Evolutionary conservation across 208 protist species (phyloP), one percentile per base, ranked within the genome.

Genomic region (Endotrypanum monterogeii): DNA sequence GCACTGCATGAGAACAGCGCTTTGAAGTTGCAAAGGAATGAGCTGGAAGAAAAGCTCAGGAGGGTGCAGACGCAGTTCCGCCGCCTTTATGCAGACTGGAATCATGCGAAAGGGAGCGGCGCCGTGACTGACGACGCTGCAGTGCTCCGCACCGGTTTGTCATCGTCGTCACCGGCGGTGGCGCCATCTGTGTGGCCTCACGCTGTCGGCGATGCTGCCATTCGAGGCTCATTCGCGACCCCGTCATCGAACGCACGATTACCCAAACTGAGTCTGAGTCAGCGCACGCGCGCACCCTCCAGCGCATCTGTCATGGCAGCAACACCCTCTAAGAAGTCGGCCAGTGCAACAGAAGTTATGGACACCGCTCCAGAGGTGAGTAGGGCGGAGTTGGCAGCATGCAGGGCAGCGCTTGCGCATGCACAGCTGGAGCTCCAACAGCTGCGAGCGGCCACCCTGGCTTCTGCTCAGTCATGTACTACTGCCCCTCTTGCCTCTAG

Each of bases 41-140:
- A 91, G 20, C 63, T 88, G 41, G 73, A 84, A 57, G 88, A 90
- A 11, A 95, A 94, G 76, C 81, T 95, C 9, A 87, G 79, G 37
- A 66, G 81, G 9, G 74, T 94, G 61, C 84, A 90, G 71, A 88
- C 86, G 37, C 88, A 97, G 80, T 97, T 95, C 65, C 86, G 84
- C 11, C 83, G 83, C 50, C 73, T 97, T n/a, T 78, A 65, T n/a
- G 77, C 74, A 7, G 90, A 97, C 68, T 80, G 89, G 78, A 67
- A 76, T 12, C 82, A 46, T 46, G 52, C 56, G 8, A 67, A 71
- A 51, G 60, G 68, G n/a, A 51, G 54, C 16, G 44, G 41, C 65
- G 25, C 23, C n/a, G 16, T 28, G 2, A 8, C 11, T 51, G 30
- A 32, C 4, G 51, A 11, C 54, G 20, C 52, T 20, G 12, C 35